phyloP scores from a whole-genome alignment of 768 basidiomycete genomes.

The Gloeophyllum trabeum region DNA sequence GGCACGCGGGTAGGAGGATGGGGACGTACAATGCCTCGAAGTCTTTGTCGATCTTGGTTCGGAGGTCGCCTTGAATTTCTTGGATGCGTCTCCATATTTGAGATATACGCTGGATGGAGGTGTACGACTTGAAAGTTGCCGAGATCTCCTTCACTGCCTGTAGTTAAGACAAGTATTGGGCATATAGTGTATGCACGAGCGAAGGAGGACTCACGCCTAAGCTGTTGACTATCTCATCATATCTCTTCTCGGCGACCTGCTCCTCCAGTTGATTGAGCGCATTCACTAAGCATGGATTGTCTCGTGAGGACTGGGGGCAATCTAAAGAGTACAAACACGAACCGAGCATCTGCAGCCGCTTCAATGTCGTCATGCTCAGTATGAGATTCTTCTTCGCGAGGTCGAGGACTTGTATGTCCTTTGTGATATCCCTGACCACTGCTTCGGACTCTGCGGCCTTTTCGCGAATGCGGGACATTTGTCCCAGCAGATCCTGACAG shows the following conservation, averaged over 20 bases:
- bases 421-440: conserved; percentile 89
- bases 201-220: conserved; percentile 46
- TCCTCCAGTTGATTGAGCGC: conserved; percentile 74
- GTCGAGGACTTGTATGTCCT: conserved; percentile 92
- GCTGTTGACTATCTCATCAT: conserved; percentile 75
- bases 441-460: conserved; percentile 97
- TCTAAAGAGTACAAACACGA: conserved; percentile 14
- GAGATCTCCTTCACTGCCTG: conserved; percentile 88
- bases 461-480: conserved; percentile 93
- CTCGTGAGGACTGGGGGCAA: not conserved
- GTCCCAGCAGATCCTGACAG: conserved; percentile 76
- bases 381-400: conserved; percentile 90
- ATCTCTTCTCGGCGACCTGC: conserved; percentile 66
- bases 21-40: conserved; percentile 83
- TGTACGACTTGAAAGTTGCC: conserved; percentile 68
- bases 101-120: conserved; percentile 62
- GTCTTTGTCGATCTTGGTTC: conserved; percentile 73
- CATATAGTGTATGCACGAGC: not conserved
- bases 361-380: conserved; percentile 79
- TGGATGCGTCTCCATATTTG: conserved; percentile 73
- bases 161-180: conserved; percentile 2
- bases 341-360: conserved; percentile 93
- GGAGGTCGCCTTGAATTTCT: conserved; percentile 74
- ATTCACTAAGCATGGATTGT: conserved; percentile 41
- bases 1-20: not conserved